Base-by-base conservation (phyloP, 2,329 filamentous ascomycete genomes). In the Amauroascus verrucosus region DNA sequence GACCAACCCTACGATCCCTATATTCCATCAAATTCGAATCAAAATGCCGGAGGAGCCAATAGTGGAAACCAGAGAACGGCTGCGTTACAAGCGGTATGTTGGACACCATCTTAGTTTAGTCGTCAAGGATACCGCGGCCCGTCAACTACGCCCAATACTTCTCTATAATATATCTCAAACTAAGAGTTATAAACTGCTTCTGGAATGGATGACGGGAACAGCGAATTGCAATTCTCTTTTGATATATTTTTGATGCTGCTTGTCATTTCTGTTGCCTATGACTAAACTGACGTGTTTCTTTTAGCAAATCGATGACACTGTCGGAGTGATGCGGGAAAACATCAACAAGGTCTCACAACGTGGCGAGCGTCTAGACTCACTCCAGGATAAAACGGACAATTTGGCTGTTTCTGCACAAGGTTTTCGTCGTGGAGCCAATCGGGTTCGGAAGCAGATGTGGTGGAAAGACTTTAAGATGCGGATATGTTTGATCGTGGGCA, bases 381-480 rank as follows among this genome's bases (percentile, higher is more conserved):
- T 96, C 57, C 87, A 95, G 75, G 86, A 93, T 72, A 95, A 95
- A 80, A 96, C 73, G 55, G 84, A 96, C 75, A 94, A 95, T 74
- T 80, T 98, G 62, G 90, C 90, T 56, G 82, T 85, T 59, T 95
- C 90, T 33, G 91, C 93, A 56, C 89, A 95, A 71, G 89, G 88
- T 58, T 98, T 98, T 81, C 88, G 90, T 65, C 85, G 90, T 62
- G 91, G 93, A 60, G 93, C 94, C 72, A 98, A 97, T 78, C 80
- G 88, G 64, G 91, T 98, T 63, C 84, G 93, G 72, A 91, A 90
- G 78, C 84, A 95, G 57, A 97, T 97, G 91, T 97, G 91, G 91
- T 97, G 90, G 91, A 97, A 97, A 81, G 91, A 97, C 68, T 95
- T 96, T 88, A 97, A 97, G 83, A 98, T 98, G 93, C 84, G 93